Base-by-base conservation (phyloP, 768 basidiomycete genomes). In the Psilocybe azurescens region DNA sequence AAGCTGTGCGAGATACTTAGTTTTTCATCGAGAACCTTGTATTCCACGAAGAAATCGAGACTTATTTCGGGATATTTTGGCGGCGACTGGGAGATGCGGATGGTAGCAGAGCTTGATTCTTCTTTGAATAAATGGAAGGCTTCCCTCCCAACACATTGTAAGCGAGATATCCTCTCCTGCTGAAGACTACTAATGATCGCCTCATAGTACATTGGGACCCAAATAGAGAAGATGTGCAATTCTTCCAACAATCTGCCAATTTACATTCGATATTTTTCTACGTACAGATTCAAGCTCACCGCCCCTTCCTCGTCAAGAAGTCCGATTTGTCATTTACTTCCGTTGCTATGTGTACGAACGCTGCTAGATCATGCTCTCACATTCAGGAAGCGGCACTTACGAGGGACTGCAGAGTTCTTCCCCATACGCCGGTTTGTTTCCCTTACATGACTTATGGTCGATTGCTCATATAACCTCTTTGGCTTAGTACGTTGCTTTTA, bases 41-140 rank as follows among this genome's bases (percentile, higher is more conserved):
- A 94, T 70, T 88, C 92, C n/a, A 91, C 91, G 65, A 91, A 90
- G 70, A 90, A 89, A 67, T 86, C 86, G 0, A 89, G 89, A 67
- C 74, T 86, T 5, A 71, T 85, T 1, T 79, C 90, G 3, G 89
- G 89, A 9, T 84, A 87, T 63, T 82, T 83, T 2, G 88, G 86
- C 0, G 56, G 75, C 61, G 62, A 87, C 59, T 91, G 89, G 90
- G 89, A 89, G 59, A 83, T 89, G 53, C 75, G 82, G 57, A 83
- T 89, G 39, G 88, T 92, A 1, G 82, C 88, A 4, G 88, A 90
- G 60, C 74, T 93, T 0, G 89, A 93, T 69, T 89, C 88, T 5
- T 84, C 86, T 0, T 74, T 93, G 38, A 91, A 91, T 67, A 80
- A 84, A 62, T 93, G 89, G 88, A 82, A 88, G 0, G 88, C 89